A percentile compares a stretch with the other conserved stretches of the same genome.
Evolutionary conservation across 2,329 filamentous ascomycete species (phyloP).

Genomic region (Sporothrix brasiliensis): DNA sequence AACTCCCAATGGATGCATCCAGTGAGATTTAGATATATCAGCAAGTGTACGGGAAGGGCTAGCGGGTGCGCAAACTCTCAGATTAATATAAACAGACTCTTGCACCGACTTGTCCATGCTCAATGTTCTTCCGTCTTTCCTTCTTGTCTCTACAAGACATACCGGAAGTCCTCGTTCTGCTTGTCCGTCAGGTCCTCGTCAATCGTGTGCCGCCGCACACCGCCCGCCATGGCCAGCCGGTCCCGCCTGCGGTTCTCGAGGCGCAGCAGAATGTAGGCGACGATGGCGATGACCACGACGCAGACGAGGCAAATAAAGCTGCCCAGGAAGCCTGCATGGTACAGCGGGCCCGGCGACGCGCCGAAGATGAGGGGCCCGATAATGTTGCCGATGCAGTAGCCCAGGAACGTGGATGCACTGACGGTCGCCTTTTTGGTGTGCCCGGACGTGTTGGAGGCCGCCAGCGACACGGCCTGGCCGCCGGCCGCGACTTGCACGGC

Average conservation of each 20-base stretch:
- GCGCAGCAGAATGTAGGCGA: slow-evolving; percentile 1
- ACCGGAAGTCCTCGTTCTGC: slow-evolving; percentile 23
- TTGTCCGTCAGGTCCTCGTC: slow-evolving; percentile 23
- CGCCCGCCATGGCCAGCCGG: slow-evolving; percentile 12
- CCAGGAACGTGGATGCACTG: slow-evolving; percentile 63
- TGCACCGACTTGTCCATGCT: too few relatives aligned
- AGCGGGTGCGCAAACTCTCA: too few relatives aligned
- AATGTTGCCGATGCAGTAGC: slow-evolving; percentile 64
- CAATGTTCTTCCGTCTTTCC: not conserved
- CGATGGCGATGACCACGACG: slow-evolving; percentile 20
- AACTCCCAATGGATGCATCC: too few relatives aligned
- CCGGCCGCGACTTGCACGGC: slow-evolving; percentile 25
- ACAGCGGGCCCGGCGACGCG: slow-evolving; percentile 19
- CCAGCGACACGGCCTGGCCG: slow-evolving; percentile 46
- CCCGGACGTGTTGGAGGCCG: slow-evolving; percentile 55
- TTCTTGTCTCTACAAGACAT: not conserved
- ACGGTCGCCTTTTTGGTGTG: slow-evolving; percentile 67
- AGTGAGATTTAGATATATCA: too few relatives aligned
- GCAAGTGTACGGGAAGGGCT: too few relatives aligned
- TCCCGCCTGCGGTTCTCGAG: slow-evolving; percentile 13
- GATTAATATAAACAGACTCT: too few relatives aligned
- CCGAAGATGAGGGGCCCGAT: slow-evolving; percentile 64
- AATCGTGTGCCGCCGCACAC: slow-evolving; percentile 12
- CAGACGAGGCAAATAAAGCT: slow-evolving; percentile 24
- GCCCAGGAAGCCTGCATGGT: slow-evolving; percentile 28